Evolutionary conservation across 352 stramenopile genomes (phyloP), one percentile per base, ranked within the genome.

Genomic region (Phytophthora pinifolia): DNA sequence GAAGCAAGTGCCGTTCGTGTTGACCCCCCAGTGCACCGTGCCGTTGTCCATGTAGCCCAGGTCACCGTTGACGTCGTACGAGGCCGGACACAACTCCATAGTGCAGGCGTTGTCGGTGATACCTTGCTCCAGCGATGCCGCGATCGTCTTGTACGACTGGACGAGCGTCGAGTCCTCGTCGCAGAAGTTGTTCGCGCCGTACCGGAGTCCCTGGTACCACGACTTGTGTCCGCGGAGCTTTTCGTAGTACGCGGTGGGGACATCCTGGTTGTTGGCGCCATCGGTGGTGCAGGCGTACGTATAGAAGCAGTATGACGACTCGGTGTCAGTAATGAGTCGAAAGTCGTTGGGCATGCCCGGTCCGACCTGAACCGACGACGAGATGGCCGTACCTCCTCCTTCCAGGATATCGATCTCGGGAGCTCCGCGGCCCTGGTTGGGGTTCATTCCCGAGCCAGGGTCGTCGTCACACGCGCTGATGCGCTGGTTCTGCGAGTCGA

Each of bases 371-470:
- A 97, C 76, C 9, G 92, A 97, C 36, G 88, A 89, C 27, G 90
- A 98, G 48, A 97, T 85, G 7, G 80, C 74, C 4, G 62, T 70
- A 14, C 92, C 79, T 3, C 65, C 70, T 60, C 89, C 84, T 92
- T 97, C 96, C 6, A 99, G 73, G 17, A 99, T 76, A 76, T 99
- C 94, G 59, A 98, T 98, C 64, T 99, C 96, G 0, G 96, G 96
- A 18, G 94, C 90, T 25, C 96, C 96, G 6, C 96, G 83, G 10
- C 94, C 96, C 46, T 87, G 67, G 41, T 91, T 82, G 0, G 82
- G 60, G 74, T 98, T 86, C 59, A 99, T 54, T 0, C 94, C 94
- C 49, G 77, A 94, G 30, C 98, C 95, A 31, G 96, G 94, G 44
- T 91, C 74, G 6, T 69, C 56, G 46, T 98, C 92, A 63, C 96